phyloP scores from a whole-genome alignment of 2,329 filamentous ascomycete species.

The Claviceps digitariae region DNA sequence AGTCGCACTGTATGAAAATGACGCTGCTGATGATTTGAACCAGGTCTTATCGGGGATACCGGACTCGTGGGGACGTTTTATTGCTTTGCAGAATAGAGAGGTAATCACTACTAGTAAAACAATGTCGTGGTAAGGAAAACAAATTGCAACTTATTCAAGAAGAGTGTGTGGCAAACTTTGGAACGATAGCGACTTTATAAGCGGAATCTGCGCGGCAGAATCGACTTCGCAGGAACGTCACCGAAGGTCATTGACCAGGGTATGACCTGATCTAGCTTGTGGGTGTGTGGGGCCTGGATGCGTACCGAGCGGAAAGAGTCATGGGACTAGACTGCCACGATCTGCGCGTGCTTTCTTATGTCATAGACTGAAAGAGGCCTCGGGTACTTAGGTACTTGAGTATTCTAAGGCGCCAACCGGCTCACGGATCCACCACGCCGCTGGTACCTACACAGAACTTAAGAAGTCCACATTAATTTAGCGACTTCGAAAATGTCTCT shows the following conservation, averaged over 20 bases:
- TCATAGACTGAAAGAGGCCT: not conserved
- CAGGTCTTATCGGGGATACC: not conserved
- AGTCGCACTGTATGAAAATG: not conserved
- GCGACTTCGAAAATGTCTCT: too few species aligned
- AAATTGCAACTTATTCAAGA: not conserved
- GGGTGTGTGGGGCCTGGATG: constrained; percentile 1
- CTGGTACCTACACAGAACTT: too few species aligned
- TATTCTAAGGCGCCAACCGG: too few species aligned
- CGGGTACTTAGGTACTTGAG: too few species aligned
- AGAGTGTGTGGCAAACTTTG: constrained; percentile 3
- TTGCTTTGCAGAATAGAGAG: not conserved
- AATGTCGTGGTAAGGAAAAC: not conserved
- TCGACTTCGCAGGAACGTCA: constrained; percentile 7
- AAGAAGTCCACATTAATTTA: too few species aligned
- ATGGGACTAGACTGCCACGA: not conserved
- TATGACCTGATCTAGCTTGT: constrained; percentile 2
- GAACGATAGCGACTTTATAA: constrained; percentile 6
- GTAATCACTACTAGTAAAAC: not conserved
- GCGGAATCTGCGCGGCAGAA: constrained; percentile 2
- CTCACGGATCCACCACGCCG: too few species aligned
- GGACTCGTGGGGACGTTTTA: not conserved
- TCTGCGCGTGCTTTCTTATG: not conserved
- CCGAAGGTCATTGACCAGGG: constrained; percentile 5
- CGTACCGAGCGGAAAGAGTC: not conserved
- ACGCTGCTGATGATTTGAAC: not conserved